Evolutionary conservation across 768 basidiomycete genomes (phyloP).

Genomic region (Lactifluus subvellereus): DNA sequence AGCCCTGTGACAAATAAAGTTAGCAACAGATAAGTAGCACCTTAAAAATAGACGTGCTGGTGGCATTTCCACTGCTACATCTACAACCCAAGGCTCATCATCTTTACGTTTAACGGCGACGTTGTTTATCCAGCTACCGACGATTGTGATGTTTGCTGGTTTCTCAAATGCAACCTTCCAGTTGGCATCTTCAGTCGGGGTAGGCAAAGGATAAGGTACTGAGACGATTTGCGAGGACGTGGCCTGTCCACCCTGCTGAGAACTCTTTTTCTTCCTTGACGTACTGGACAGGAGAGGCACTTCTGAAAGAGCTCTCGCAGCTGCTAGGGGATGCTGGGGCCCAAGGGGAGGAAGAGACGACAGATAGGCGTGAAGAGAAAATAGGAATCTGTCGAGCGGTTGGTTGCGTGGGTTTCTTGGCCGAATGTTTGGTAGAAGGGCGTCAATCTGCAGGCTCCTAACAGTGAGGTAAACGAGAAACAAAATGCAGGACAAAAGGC

Average conservation of each 20-base stretch:
- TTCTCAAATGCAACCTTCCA: constrained; percentile 83
- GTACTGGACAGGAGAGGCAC: constrained; percentile 30
- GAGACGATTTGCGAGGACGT: constrained; percentile 33
- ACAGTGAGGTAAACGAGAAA: constrained; percentile 15
- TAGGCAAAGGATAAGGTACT: constrained; percentile 64
- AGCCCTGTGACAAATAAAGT: constrained; percentile 35
- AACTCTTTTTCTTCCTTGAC: background rate
- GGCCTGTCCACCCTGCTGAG: constrained; percentile 6
- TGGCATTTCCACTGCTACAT: constrained; percentile 86
- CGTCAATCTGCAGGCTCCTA: constrained; percentile 54
- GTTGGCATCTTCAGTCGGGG: constrained; percentile 72
- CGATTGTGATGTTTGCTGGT: constrained; percentile 69
- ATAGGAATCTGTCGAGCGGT: constrained; percentile 64
- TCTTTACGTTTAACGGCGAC: constrained; percentile 69
- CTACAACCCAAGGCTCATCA: constrained; percentile 58
- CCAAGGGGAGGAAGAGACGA: constrained; percentile 49
- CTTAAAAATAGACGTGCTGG: constrained; percentile 37
- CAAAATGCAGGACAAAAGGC: constrained; percentile 6
- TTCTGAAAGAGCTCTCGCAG: constrained; percentile 47
- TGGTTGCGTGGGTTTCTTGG: constrained; percentile 53
- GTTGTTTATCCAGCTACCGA: constrained; percentile 84
- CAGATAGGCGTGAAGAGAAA: constrained; percentile 61
- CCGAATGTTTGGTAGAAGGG: constrained; percentile 67
- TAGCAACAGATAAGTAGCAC: background rate
- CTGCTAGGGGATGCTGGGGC: constrained; percentile 62